phyloP scores from a whole-genome alignment of 768 basidiomycete genomes.

The Psilocybe azurescens region DNA sequence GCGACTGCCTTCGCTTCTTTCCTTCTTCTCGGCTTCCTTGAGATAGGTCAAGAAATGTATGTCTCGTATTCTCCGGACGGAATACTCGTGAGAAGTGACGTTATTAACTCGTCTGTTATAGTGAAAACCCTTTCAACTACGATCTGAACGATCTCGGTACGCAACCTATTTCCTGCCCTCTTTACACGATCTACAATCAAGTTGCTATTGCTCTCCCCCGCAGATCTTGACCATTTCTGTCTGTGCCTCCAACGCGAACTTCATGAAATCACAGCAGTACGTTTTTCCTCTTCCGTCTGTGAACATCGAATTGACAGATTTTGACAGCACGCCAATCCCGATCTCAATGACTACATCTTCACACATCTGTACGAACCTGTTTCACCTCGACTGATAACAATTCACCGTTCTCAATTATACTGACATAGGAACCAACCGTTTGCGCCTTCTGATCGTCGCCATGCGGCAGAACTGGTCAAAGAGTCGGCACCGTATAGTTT shows the following conservation, averaged over 20 bases:
- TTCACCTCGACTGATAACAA: neutral
- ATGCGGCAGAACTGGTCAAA: constrained; percentile 53
- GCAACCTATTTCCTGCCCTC: constrained; percentile 3
- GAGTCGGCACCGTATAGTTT: constrained; percentile 27
- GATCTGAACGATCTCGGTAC: constrained; percentile 64
- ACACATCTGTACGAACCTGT: constrained; percentile 37
- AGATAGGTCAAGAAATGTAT: constrained; percentile 68
- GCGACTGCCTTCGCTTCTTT: constrained; percentile 61
- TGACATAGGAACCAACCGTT: constrained; percentile 64
- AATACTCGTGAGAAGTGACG: neutral
- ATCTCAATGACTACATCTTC: constrained; percentile 57
- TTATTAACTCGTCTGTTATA: constrained; percentile 19
- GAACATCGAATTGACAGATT: neutral
- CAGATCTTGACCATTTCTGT: constrained; percentile 69
- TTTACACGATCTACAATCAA: neutral
- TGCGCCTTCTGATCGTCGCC: constrained; percentile 61
- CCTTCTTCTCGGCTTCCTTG: constrained; percentile 62
- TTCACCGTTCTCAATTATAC: neutral
- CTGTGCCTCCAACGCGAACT: constrained; percentile 66
- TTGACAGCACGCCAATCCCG: constrained; percentile 54
- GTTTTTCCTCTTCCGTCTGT: constrained; percentile 24
- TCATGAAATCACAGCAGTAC: constrained; percentile 68
- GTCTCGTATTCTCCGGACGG: constrained; percentile 12
- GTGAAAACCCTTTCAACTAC: constrained; percentile 69
- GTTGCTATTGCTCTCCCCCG: too few relatives aligned